Percentiles rank a stretch among this genome's conserved stretches.
phyloP scores from a whole-genome alignment of 2,329 filamentous ascomycete genomes.

The Talaromyces sp. region DNA sequence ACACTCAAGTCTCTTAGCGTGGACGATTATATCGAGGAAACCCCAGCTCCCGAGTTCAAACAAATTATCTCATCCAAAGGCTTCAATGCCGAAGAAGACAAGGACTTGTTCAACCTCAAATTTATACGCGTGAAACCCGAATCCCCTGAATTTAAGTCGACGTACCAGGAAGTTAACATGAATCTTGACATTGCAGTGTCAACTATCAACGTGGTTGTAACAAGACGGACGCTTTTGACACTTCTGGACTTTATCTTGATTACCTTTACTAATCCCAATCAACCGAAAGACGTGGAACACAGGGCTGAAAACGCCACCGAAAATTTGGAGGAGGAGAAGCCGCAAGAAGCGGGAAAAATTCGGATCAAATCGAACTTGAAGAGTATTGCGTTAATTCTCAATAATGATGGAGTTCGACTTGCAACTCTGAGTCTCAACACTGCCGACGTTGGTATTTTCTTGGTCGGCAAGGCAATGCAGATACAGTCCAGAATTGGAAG shows the following conservation, averaged over 20 bases:
- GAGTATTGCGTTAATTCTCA: conserved; percentile 88
- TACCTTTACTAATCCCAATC: conserved; percentile 71
- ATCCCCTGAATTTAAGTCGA: conserved; percentile 87
- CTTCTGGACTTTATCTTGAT: conserved; percentile 88
- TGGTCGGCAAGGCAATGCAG: conserved; percentile 80
- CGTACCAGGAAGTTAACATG: conserved; percentile 88
- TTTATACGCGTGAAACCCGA: conserved; percentile 83
- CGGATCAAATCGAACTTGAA: conserved; percentile 90
- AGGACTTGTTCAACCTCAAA: conserved; percentile 79
- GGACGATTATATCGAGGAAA: conserved; percentile 89
- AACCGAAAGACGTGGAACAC: conserved; percentile 34
- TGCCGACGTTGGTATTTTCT: conserved; percentile 83
- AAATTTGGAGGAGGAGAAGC: conserved; percentile 21
- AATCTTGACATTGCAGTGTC: conserved; percentile 89
- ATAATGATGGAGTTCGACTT: conserved; percentile 93
- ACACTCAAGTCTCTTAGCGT: conserved; percentile 79
- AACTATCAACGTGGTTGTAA: conserved; percentile 94
- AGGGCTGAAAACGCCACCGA: conserved; percentile 25
- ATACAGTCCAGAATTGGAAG: conserved; percentile 83
- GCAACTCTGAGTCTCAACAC: conserved; percentile 90
- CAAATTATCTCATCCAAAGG: conserved; percentile 94
- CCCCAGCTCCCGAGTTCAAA: conserved; percentile 85
- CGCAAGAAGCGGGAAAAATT: conserved; percentile 62
- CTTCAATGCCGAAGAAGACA: conserved; percentile 61
- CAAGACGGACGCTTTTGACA: conserved; percentile 84